These are phyloP conservation scores for Calonectria ilicicola DNA, from an alignment of 2,329 filamentous ascomycete genomes.

Conservation along the genomic window DNA sequence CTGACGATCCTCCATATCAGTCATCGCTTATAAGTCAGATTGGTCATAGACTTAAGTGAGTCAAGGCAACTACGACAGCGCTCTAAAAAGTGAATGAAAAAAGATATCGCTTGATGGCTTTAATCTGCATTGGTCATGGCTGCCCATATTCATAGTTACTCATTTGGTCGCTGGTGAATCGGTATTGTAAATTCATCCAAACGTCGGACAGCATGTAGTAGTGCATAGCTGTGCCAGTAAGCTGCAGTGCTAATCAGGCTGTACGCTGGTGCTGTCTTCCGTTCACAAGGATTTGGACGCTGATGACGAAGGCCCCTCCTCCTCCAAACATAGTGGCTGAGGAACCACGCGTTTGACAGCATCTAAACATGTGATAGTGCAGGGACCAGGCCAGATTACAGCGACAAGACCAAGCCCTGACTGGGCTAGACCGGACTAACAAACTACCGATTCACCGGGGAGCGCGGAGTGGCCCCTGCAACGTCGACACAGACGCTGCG, in stretches of 20 bases:
- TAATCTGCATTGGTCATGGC: not conserved
- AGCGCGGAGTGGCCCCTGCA: conserved; percentile 11
- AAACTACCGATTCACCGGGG: not conserved
- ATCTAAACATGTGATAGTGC: conserved; percentile 26
- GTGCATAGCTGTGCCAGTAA: not conserved
- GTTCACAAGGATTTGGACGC: not conserved
- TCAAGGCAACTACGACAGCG: not conserved
- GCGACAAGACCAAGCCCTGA: not conserved
- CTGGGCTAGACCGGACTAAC: conserved; percentile 19
- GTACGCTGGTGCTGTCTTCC: not conserved
- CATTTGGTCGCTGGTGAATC: not conserved
- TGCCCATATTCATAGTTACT: not conserved
- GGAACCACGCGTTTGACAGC: conserved; percentile 20
- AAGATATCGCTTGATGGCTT: not conserved
- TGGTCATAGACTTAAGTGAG: not conserved
- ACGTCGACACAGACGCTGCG: not conserved
- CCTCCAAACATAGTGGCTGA: conserved; percentile 19
- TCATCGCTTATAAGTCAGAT: not conserved
- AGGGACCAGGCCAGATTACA: conserved; percentile 5
- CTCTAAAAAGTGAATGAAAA: too few relatives aligned
- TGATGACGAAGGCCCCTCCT: not conserved
- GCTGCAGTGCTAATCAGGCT: not conserved
- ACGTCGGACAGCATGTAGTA: not conserved
- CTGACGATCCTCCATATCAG: not conserved
- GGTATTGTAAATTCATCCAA: not conserved